Evolutionary conservation across 1,284 basidiomycete species (phyloP).

Genomic region (Cryptococcus jaspeensis): DNA sequence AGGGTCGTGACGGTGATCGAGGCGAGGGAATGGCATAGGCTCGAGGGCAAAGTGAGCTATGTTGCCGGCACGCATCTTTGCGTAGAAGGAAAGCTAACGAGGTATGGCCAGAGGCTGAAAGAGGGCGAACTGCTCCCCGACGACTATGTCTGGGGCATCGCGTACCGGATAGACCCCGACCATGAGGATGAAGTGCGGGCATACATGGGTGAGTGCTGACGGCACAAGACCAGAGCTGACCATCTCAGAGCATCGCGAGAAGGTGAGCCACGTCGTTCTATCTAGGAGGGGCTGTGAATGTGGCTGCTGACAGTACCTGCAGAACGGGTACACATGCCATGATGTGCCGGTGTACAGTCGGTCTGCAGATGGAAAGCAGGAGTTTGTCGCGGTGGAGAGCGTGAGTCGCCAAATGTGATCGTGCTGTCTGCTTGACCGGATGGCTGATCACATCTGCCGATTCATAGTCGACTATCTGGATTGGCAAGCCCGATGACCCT

Average conservation of each 20-base stretch:
- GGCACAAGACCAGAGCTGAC: slow-evolving; percentile 10
- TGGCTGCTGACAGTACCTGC: neutral
- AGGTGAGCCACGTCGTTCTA: slow-evolving; percentile 18
- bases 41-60: slow-evolving; percentile 30
- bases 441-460: neutral
- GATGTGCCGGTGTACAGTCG: slow-evolving; percentile 32
- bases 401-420: slow-evolving; percentile 16
- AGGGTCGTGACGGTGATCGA: slow-evolving; percentile 48
- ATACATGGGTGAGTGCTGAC: slow-evolving; percentile 35
- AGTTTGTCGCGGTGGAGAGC: slow-evolving; percentile 23
- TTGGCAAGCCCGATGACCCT: slow-evolving; percentile 39
- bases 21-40: slow-evolving; percentile 38
- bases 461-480: slow-evolving; percentile 37
- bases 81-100: neutral
- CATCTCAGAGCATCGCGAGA: slow-evolving; percentile 34
- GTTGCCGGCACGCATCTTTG: neutral
- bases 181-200: slow-evolving; percentile 38
- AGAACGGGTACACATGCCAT: slow-evolving; percentile 46
- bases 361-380: slow-evolving; percentile 14
- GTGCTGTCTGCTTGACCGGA: neutral
- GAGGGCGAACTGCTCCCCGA: slow-evolving; percentile 19
- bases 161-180: slow-evolving; percentile 41
- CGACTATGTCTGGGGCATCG: slow-evolving; percentile 46
- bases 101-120: neutral
- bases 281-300: neutral